Conservation (phyloP, 805 yeast genomes). For the Candida koratica region DNA sequence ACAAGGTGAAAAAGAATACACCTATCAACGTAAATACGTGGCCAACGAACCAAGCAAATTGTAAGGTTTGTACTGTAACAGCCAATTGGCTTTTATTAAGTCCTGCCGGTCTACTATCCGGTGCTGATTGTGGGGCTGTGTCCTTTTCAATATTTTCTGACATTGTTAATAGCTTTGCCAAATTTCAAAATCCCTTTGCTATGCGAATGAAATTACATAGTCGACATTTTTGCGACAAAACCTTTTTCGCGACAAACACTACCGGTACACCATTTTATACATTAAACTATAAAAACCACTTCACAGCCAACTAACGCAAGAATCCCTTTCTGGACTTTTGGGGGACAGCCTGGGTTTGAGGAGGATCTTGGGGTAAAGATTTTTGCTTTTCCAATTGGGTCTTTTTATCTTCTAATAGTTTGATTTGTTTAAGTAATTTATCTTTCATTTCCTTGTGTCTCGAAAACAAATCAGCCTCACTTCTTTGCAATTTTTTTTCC, state of each 20-base stretch:
- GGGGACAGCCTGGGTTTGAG: slow-evolving; percentile 42
- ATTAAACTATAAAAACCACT: slow-evolving; percentile 5
- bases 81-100: slow-evolving; percentile 16
- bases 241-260: neutral
- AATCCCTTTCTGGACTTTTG: slow-evolving; percentile 73
- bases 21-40: slow-evolving; percentile 34
- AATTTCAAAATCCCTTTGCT: slow-evolving; percentile 3
- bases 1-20: slow-evolving; percentile 28
- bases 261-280: neutral
- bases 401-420: slow-evolving; percentile 87
- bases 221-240: slow-evolving; percentile 6
- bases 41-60: slow-evolving; percentile 72
- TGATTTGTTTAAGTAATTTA: slow-evolving; percentile 81
- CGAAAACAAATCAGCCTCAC: slow-evolving; percentile 92
- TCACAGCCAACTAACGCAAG: slow-evolving; percentile 48
- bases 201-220: slow-evolving; percentile 3
- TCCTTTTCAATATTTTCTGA: slow-evolving; percentile 6
- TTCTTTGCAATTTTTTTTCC: slow-evolving; percentile 94
- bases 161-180: slow-evolving; percentile 2
- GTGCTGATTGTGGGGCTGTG: neutral
- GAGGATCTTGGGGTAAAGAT: slow-evolving; percentile 50
- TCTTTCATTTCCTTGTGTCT: slow-evolving; percentile 98
- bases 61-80: slow-evolving; percentile 39
- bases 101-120: neutral
- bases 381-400: slow-evolving; percentile 63